Evolutionary conservation across 306 rosid genomes (phyloP), one percentile per base, ranked within the genome.

Genomic region (Fragaria ananassa): DNA sequence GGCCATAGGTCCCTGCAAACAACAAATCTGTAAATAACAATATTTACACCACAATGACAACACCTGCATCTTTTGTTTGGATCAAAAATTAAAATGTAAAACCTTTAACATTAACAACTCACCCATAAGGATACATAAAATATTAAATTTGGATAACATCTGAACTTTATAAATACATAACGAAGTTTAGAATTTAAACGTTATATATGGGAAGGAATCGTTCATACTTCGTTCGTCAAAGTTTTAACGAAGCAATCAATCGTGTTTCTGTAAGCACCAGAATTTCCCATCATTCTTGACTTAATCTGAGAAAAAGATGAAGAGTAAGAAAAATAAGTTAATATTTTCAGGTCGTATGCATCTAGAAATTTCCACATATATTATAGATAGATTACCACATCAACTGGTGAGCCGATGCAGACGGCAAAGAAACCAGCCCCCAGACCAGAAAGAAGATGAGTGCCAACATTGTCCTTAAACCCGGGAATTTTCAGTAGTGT

Each of bases 201-300:
- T 34, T n/a, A 27, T 27, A 27, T 27, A 54, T 46, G 1, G 54
- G 68, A n/a, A 58, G 69, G 58, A 83, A 68, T 71, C 5, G 70
- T 76, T 50, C 90, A 41, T 92, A 95, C 98, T 75, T 95, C 97
- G 75, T 95, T 95, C 81, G 83, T 95, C 56, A 95, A 84, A 74
- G 98, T 95, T 83, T 89, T 92, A 85, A 92, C 3, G 61, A 95
- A 90, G 83, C 98, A 95, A 83, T 95, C 98, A 37, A 95, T 37
- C 15, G 97, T 95, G 90, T 80, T 88, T 90, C 86, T 95, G 91
- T 95, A 95, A 76, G 91, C 68, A 70, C 97, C 62, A 68, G 98
- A 68, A 81, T 95, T 97, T 29, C 96, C 98, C 98, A 95, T 95
- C 97, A 95, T 95, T 87, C 97, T 92, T 31, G 98, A 95, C 84